Base-by-base conservation (phyloP, 352 stramenopile genomes). In the Pythium vanterpoolii region DNA sequence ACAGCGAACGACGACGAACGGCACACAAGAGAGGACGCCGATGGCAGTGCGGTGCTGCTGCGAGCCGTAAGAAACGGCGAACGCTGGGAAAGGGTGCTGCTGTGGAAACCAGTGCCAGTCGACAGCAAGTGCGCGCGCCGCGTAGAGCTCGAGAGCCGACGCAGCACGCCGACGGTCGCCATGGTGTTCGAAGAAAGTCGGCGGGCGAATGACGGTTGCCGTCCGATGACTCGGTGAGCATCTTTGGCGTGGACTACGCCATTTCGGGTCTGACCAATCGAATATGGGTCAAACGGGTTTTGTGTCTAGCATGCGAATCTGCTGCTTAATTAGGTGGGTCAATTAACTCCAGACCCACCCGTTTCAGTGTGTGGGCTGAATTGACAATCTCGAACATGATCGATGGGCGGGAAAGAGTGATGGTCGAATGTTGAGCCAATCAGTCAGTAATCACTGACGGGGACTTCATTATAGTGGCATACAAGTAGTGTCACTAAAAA, bases 361-460 rank as follows among this genome's bases (percentile, higher is more conserved):
- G 23, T 40, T 43, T 34, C 24, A 34, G 2, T 1, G 5, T 27
- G n/a, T 34, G 21, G 43, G 33, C 23, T 63, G 34, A n/a, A 33
- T 40, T 61, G 39, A 68, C 34, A 28, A 64, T 66, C 63, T 70
- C 40, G 63, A 70, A 70, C 30, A n/a, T 45, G 30, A 52, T 70
- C 34, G 63, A 70, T 55, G 52, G 16, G n/a, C 9, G 40, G n/a
- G 19, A 45, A 43, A 51, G 47, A 60, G 59, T 71, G 51, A 59
- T 57, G 62, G 38, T 69, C 39, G 7, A 1, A 19, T 68, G 45
- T 38, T 62, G 52, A 66, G 56, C 48, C 40, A 53, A 57, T 56
- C 45, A 52, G 18, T n/a, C 50, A 40, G 23, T 42, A n/a, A 36
- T 34, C 5, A n/a, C 21, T 31, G 16, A n/a, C n/a, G n/a, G n/a